phyloP scores from a whole-genome alignment of 805 yeast species.

The Yamadazyma endophytica region DNA sequence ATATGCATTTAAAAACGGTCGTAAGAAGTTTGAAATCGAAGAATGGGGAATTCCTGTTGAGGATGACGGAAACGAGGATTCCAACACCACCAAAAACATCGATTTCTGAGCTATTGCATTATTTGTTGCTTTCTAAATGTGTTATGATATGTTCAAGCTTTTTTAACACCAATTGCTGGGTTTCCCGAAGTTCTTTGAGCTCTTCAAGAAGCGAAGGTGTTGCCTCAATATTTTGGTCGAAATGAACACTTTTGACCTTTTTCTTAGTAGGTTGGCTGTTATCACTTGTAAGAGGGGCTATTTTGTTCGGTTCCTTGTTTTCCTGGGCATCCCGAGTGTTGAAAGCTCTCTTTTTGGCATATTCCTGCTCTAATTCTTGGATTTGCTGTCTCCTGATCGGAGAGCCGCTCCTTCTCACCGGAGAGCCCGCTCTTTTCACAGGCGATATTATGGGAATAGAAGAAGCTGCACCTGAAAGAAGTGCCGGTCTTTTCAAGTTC shows the following conservation, averaged over 20 bases:
- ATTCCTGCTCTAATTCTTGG: constrained; percentile 21
- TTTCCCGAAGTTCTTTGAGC: constrained; percentile 1
- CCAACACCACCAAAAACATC: constrained; percentile 22
- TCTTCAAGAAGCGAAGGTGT: constrained; percentile 5
- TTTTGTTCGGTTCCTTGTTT: not conserved
- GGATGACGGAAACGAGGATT: constrained; percentile 50
- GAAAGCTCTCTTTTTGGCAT: constrained; percentile 4
- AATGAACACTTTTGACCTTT: constrained; percentile 10
- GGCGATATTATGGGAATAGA: too few species aligned
- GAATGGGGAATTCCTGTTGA: constrained; percentile 98
- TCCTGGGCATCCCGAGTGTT: constrained; percentile 1
- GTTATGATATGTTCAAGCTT: not conserved
- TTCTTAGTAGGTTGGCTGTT: too few species aligned
- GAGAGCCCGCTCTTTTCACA: constrained; percentile 12
- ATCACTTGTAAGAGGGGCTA: too few species aligned
- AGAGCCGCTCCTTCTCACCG: constrained; percentile 30
- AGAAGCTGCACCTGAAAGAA: too few species aligned
- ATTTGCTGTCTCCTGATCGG: constrained; percentile 29
- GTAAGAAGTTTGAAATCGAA: constrained; percentile 78
- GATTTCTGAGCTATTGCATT: constrained; percentile 21
- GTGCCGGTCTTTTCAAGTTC: too few species aligned
- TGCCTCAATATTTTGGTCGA: constrained; percentile 9
- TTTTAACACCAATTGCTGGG: constrained; percentile 1
- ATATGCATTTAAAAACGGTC: constrained; percentile 81
- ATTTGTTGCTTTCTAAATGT: constrained; percentile 1